Base-by-base conservation (phyloP, 1,139 yeast genomes). In the Torulaspora globosa region DNA sequence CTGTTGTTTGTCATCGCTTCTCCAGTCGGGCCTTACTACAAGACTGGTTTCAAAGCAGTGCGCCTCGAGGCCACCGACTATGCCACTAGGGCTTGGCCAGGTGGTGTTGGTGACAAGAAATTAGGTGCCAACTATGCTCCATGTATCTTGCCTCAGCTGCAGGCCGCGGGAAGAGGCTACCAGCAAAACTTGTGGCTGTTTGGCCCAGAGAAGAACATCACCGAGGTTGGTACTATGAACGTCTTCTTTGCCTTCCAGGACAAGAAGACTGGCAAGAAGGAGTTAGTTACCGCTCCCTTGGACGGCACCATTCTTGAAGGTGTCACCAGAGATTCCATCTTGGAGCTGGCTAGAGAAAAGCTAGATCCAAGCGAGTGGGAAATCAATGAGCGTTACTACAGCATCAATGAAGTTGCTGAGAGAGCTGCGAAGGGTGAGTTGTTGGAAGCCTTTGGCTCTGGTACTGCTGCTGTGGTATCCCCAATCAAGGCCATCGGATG, bases 51-150 rank as follows among this genome's bases (percentile, higher is more conserved):
- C 80, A 88, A 89, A 70, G 96, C 97, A 29, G 96, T 92, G 42
- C 76, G 81, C 47, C 75, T 92, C 52, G 96, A 90, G 72, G 97
- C 97, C 56, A 88, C 96, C 29, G 95, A 87, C 65, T 81, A 86
- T 58, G 95, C 95, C 39, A 92, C 90, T 21, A 84, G 97, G 72
- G 97, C 98, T 12, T 92, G 97, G 97, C 97, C 97, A 61, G 96
- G 96, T 62, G 98, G 97, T 67, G 89, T 82, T 54, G 98, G 98
- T 69, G 83, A 89, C 75, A 83, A 80, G 70, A 92, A 92, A 72
- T 79, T 92, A 60, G 98, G 98, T 68, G 97, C 96, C 50, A 92
- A 92, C 73, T 92, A 92, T 66, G 97, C 97, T 36, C 96, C 97
- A 47, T 86, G 96, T 68, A 79, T 90, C 62, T 76, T 79, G 62